phyloP scores from a whole-genome alignment of 2,329 filamentous ascomycete genomes.

The Cylindrodendrum hubeiense region DNA sequence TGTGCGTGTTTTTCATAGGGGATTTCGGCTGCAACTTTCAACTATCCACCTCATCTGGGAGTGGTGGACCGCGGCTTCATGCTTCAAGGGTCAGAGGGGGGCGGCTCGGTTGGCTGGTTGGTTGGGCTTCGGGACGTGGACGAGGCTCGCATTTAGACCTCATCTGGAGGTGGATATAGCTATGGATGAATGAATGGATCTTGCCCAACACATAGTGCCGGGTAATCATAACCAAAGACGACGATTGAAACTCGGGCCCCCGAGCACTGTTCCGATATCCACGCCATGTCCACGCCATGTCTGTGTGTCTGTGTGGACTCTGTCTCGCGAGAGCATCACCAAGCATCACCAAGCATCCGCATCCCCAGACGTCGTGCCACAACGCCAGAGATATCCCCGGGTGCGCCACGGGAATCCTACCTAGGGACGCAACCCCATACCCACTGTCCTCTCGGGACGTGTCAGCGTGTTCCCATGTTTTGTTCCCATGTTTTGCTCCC shows the following conservation, averaged over 20 bases:
- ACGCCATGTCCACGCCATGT: too few relatives aligned
- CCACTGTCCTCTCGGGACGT: not conserved
- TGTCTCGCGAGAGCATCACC: too few relatives aligned
- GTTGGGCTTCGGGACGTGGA: not conserved
- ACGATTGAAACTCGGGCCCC: too few relatives aligned
- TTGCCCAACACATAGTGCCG: not conserved
- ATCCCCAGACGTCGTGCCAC: conserved; percentile 3
- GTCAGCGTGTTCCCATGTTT: too few relatives aligned
- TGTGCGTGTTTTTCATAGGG: not conserved
- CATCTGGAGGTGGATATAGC: not conserved
- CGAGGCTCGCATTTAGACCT: not conserved
- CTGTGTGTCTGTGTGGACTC: too few relatives aligned
- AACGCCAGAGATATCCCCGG: too few relatives aligned
- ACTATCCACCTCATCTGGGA: not conserved
- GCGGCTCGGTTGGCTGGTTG: not conserved
- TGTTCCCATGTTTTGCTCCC: too few relatives aligned
- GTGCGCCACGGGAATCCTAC: too few relatives aligned
- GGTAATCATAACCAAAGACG: not conserved
- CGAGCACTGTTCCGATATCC: too few relatives aligned
- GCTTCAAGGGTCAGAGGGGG: not conserved
- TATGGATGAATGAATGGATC: not conserved
- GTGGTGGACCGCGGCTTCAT: not conserved
- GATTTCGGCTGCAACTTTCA: not conserved
- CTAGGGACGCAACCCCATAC: conserved; percentile 16
- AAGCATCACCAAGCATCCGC: not conserved